Evolutionary conservation across 129 eudicot species (phyloP), one percentile per base, ranked within the genome.

Genomic region (Centella asiatica): DNA sequence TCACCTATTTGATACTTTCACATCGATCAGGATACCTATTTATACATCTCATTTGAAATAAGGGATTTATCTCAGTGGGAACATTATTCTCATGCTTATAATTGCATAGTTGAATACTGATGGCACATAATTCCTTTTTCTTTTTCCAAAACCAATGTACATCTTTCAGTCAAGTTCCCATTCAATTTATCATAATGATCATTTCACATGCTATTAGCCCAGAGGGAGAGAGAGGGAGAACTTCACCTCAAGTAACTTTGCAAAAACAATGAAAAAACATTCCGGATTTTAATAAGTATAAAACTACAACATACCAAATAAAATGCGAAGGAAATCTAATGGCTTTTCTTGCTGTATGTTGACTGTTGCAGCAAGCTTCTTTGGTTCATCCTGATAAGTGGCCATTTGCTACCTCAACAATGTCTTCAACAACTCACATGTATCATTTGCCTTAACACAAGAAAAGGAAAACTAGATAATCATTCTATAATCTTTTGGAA

Each of bases 321-420:
- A 50, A 20, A 72, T 50, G 27, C 79, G 76, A 52, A 79, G 45
- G 48, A 81, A 79, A 66, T 76, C 76, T 20, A 79, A 71, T 7
- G 95, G 78, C 52, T 72, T 77, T 42, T 64, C 73, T 66, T 77
- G 74, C 55, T 74, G 71, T 76, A 23, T 62, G 62, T 44, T 66
- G 72, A 67, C 26, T 45, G 77, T 58, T 61, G 70, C 65, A 27
- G 44, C 61, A 44, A 64, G 27, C 72, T 39, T 69, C 17, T 29
- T 72, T 44, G 49, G 51, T 40, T 45, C 77, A 62, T 70, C 85
- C 63, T 59, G 69, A 31, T 74, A 49, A 68, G 62, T 56, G 62
- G 52, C 39, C 71, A 64, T 34, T 60, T 64, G 27, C 50, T 60
- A 66, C 36, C 58, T 72, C 65, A n/a, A 74, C 24, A 33, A 72